Evolutionary conservation across 2,329 filamentous ascomycete genomes (phyloP), one percentile per base, ranked within the genome.

Genomic region (Paecilomyces dactylethromorphus): DNA sequence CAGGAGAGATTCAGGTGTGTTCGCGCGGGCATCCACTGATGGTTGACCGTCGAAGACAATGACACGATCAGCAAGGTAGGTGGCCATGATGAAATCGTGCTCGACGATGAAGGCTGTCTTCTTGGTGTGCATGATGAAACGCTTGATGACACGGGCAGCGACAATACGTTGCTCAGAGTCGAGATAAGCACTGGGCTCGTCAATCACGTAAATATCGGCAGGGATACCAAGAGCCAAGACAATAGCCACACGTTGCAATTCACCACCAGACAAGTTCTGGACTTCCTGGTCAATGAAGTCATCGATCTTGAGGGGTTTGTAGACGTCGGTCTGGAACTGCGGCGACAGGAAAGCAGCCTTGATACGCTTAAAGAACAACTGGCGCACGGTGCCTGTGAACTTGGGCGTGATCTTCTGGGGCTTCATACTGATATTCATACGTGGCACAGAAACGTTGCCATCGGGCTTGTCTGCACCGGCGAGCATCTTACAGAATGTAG

Each of bases 281-380:
- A 99, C 94, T 80, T 99, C 95, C 78, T 99, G 94, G 74, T 99
- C 94, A 71, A 99, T 97, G 78, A 99, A 99, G 74, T 97, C 94
- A 56, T 99, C 94, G 62, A 99, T 87, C 81, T 96, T 97, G 62
- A 99, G 85, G n/a, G 95, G 94, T 82, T 97, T 97, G 81, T 97
- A 95, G 59, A 99, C 95, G 76, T 99, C 94, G 13, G 94, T 99
- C 82, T 99, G 94, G 84, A 99, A 99, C 77, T 99, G 94, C 31
- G 94, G 94, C 67, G 88, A 94, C 69, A 99, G 77, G 85, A 99
- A 99, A 39, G 93, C 88, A 62, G 92, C 87, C 84, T 96, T 96
- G 79, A 99, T 99, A 82, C 94, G 93, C 88, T 99, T 99, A 87
- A 97, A 96, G 84, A 99, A 97, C 55, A 99, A 84, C 77, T 97